These are phyloP conservation scores for Ulota crispa DNA, from an alignment of 225 moss, liverwort and hornwort genomes.

Conservation along the genomic window DNA sequence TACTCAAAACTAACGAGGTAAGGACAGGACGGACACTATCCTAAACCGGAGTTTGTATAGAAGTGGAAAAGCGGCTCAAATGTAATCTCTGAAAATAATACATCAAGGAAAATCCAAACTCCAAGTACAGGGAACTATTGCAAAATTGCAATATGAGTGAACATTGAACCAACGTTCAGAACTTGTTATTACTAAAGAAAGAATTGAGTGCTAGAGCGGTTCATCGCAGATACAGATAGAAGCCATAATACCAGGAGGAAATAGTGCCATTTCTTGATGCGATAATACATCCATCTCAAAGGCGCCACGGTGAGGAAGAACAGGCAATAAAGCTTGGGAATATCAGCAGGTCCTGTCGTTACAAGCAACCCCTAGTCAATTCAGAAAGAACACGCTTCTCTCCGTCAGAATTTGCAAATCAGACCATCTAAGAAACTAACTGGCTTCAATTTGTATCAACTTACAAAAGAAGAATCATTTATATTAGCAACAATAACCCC, in stretches of 20 bases:
- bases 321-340: conserved; percentile 85
- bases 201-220: not conserved
- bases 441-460: not conserved
- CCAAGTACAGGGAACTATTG: not conserved
- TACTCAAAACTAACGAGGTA: not conserved
- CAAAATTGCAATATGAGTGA: not conserved
- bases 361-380: not conserved
- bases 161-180: not conserved
- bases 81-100: not conserved
- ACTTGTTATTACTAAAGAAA: not conserved
- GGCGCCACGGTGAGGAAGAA: conserved; percentile 92
- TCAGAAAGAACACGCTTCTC: not conserved
- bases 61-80: not conserved
- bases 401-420: not conserved
- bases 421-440: not conserved
- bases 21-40: not conserved
- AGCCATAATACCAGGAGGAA: conserved; percentile 36
- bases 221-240: not conserved
- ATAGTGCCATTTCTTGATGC: conserved; percentile 99
- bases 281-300: conserved; percentile 94
- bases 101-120: not conserved
- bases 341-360: conserved; percentile 81
- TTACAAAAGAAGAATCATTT: not conserved
- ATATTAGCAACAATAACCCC: not conserved
- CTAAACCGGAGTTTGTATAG: not conserved